Conservation (phyloP, 1,139 yeast species). For the Sugiyamaella sp. region DNA sequence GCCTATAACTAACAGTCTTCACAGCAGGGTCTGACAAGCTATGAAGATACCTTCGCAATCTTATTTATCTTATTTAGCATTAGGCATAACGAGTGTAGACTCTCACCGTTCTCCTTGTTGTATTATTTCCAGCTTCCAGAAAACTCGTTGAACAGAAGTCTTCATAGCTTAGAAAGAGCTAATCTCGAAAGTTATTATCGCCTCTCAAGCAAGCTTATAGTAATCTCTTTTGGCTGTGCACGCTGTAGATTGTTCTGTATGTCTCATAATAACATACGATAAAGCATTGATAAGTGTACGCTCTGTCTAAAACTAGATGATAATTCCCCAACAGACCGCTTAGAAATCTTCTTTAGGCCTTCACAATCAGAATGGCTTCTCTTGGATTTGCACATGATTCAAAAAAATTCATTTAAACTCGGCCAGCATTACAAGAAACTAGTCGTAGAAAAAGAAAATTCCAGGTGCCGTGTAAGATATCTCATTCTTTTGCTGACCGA, state of each 20-base stretch:
- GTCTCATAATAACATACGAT: slow-evolving; percentile 16
- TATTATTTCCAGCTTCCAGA: not conserved
- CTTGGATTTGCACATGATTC: no score
- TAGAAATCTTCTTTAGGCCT: not conserved
- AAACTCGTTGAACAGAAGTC: not conserved
- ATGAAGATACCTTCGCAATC: no score
- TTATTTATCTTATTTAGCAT: no score
- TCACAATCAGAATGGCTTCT: not conserved
- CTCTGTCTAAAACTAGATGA: not conserved
- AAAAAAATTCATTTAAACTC: not conserved
- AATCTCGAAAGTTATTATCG: not conserved
- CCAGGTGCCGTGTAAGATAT: not conserved
- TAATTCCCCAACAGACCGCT: not conserved
- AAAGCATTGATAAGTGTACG: slow-evolving; percentile 5
- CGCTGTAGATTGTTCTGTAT: slow-evolving; percentile 13
- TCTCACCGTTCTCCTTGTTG: not conserved
- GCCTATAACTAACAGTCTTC: no score
- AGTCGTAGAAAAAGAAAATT: not conserved
- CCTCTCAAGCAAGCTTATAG: not conserved
- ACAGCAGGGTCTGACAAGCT: no score
- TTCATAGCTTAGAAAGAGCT: not conserved
- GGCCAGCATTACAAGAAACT: no score
- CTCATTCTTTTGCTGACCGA: no score
- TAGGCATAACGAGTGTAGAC: no score
- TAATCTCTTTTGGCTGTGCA: not conserved